phyloP scores from a whole-genome alignment of 2,329 filamentous ascomycete genomes.

The Dactylellina drechsleri region DNA sequence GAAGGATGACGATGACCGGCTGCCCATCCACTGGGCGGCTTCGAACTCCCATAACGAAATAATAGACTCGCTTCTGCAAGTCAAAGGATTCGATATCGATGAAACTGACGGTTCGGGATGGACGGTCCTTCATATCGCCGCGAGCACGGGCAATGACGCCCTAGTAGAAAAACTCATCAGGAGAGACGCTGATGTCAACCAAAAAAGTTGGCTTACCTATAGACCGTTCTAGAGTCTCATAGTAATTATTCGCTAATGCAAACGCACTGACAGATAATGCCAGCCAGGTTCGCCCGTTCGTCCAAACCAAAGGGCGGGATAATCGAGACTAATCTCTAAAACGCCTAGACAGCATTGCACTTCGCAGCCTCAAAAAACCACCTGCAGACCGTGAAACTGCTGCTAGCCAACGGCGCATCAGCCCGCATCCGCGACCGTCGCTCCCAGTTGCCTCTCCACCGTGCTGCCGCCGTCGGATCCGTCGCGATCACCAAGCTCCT shows the following conservation, averaged over 20 bases:
- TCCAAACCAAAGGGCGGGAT: constrained; percentile 6
- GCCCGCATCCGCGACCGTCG: constrained; percentile 83
- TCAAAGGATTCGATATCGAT: constrained; percentile 82
- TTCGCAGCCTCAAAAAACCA: constrained; percentile 92
- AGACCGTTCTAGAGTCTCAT: constrained; percentile 4
- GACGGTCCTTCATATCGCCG: constrained; percentile 86
- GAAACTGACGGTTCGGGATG: constrained; percentile 79
- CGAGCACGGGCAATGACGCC: constrained; percentile 74
- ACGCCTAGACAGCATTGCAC: constrained; percentile 79
- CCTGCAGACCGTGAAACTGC: constrained; percentile 78
- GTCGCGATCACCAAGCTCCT: constrained; percentile 86
- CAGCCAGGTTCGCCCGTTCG: constrained; percentile 67
- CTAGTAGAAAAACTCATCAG: constrained; percentile 74
- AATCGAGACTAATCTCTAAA: constrained; percentile 33
- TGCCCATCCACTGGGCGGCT: constrained; percentile 92
- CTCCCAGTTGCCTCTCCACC: constrained; percentile 84
- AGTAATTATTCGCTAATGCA: constrained; percentile 23
- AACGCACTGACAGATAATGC: constrained; percentile 67
- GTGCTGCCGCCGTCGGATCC: constrained; percentile 88
- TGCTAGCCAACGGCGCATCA: constrained; percentile 75
- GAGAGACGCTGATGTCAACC: constrained; percentile 77
- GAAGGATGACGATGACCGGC: constrained; percentile 84
- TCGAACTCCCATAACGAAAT: constrained; percentile 83
- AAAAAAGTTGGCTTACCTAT: constrained; percentile 69
- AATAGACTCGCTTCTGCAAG: constrained; percentile 74